Conservation (phyloP, 192 early-diverging fungal species). For the Oehlia diaphana region DNA sequence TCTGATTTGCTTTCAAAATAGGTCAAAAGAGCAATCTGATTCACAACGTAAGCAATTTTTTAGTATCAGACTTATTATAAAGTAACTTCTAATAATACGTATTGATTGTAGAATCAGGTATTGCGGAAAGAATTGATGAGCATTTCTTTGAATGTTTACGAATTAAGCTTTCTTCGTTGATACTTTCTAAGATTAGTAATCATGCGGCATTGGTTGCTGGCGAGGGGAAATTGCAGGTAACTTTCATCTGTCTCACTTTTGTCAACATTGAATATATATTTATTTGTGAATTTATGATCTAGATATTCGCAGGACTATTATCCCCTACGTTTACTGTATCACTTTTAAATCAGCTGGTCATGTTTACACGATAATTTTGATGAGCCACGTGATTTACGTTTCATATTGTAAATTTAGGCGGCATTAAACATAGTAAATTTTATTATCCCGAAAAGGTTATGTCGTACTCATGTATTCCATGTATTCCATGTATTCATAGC, state of each 20-base stretch:
- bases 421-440: too few species aligned
- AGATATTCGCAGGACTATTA: not conserved
- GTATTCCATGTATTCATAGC: too few species aligned
- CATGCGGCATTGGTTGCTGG: not conserved
- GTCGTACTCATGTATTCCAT: too few species aligned
- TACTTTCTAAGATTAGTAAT: not conserved
- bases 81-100: not conserved
- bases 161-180: constrained; percentile 5
- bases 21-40: not conserved
- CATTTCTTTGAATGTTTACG: constrained; percentile 13
- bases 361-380: not conserved
- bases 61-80: not conserved
- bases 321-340: not conserved
- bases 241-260: not conserved
- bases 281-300: not conserved
- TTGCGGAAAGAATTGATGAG: constrained; percentile 10
- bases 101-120: too few species aligned
- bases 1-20: not conserved
- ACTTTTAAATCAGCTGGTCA: not conserved
- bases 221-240: constrained; percentile 18
- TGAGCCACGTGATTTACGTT: too few species aligned
- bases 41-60: not conserved
- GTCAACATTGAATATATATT: not conserved
- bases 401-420: too few species aligned
- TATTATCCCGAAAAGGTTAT: too few species aligned